These are phyloP conservation scores for Fusarium sp. DNA, from an alignment of 2,329 filamentous ascomycete species.

Conservation along the genomic window DNA sequence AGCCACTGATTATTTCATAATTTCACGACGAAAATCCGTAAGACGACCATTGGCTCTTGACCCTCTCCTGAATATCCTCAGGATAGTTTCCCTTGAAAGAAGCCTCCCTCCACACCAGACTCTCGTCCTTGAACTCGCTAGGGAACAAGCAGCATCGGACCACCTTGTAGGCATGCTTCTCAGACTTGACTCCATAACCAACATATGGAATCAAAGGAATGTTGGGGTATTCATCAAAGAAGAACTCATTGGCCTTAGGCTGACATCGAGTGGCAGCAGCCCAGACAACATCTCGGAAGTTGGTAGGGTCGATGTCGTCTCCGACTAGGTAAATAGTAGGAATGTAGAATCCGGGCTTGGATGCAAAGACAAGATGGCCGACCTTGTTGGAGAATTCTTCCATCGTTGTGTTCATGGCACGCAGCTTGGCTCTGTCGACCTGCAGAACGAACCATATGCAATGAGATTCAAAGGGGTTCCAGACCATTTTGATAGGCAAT, in stretches of 20 bases:
- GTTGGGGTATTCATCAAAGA: background rate
- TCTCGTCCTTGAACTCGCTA: background rate
- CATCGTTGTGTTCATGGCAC: background rate
- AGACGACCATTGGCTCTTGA: background rate
- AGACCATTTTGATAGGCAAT: background rate
- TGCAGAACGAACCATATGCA: conserved; percentile 6
- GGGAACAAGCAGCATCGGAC: background rate
- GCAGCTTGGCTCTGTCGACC: background rate
- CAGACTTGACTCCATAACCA: background rate
- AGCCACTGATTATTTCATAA: too few relatives aligned
- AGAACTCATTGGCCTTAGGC: background rate
- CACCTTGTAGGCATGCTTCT: background rate
- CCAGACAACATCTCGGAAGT: background rate
- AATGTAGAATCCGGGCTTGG: background rate
- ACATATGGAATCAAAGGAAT: background rate
- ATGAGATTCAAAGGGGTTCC: background rate
- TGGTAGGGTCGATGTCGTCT: background rate
- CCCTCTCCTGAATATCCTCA: background rate
- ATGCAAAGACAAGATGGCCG: background rate
- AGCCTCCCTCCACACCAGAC: background rate
- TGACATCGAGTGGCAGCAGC: background rate
- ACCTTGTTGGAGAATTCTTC: background rate
- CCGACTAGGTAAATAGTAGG: background rate
- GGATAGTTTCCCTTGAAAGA: background rate
- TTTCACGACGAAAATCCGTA: background rate